Conservation (phyloP, 352 stramenopile genomes). For the Globisporangium takayamanum region DNA sequence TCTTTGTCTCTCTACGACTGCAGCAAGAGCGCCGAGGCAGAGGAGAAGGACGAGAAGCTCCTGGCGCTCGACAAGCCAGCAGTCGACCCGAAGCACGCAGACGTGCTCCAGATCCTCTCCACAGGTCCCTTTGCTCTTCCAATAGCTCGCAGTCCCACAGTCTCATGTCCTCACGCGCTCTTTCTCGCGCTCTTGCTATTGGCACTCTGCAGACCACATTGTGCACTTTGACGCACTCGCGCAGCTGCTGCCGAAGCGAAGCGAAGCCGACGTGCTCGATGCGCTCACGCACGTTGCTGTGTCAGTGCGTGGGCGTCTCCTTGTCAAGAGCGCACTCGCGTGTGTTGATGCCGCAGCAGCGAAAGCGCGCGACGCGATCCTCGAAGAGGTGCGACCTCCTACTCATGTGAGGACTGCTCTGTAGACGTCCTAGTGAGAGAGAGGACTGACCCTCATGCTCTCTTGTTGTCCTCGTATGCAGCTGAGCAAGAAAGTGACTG, state of each 20-base stretch:
- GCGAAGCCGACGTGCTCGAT: slow-evolving; percentile 31
- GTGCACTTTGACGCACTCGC: slow-evolving; percentile 37
- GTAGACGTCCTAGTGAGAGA: neutral
- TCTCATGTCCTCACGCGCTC: neutral
- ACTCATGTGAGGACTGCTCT: neutral
- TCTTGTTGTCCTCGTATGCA: slow-evolving; percentile 6
- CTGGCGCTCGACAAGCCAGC: slow-evolving; percentile 8
- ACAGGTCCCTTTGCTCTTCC: slow-evolving; percentile 7
- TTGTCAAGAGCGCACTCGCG: slow-evolving; percentile 32
- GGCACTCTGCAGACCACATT: slow-evolving; percentile 27
- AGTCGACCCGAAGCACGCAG: slow-evolving; percentile 26
- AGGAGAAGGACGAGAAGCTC: slow-evolving; percentile 39
- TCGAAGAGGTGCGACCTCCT: slow-evolving; percentile 30
- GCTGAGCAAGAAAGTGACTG: slow-evolving; percentile 22
- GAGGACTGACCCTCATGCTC: neutral
- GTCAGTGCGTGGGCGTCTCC: slow-evolving; percentile 32
- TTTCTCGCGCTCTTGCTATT: neutral
- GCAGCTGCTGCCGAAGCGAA: slow-evolving; percentile 28
- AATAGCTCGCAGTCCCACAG: neutral
- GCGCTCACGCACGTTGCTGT: slow-evolving; percentile 38
- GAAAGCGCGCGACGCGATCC: slow-evolving; percentile 36
- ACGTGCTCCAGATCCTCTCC: slow-evolving; percentile 21
- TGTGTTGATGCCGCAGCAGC: slow-evolving; percentile 25
- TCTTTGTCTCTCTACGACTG: neutral
- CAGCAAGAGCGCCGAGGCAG: slow-evolving; percentile 23